These are phyloP conservation scores for Claviceps africana DNA, from an alignment of 2,329 filamentous ascomycete species.

Conservation along the genomic window DNA sequence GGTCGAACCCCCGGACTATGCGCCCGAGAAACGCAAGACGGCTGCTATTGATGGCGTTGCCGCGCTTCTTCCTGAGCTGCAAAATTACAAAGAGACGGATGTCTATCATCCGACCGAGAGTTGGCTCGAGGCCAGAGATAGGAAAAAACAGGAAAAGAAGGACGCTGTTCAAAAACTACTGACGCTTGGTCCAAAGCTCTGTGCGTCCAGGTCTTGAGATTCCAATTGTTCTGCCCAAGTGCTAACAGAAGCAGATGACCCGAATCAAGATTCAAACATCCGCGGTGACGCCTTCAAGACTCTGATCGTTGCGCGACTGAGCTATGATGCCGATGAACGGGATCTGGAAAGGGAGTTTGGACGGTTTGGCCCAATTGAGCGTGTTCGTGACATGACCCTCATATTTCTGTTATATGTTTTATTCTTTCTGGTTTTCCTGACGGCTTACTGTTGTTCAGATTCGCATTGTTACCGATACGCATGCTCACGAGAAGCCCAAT, in stretches of 20 bases:
- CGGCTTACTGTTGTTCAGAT: conserved; percentile 40
- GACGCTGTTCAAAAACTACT: conserved; percentile 48
- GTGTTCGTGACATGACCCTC: conserved; percentile 38
- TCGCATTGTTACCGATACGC: conserved; percentile 69
- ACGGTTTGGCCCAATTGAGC: conserved; percentile 85
- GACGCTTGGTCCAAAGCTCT: conserved; percentile 49
- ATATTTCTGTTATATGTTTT: not conserved
- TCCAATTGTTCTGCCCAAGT: not conserved
- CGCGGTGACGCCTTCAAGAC: conserved; percentile 92
- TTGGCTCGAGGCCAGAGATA: conserved; percentile 78
- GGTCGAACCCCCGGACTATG: conserved; percentile 68
- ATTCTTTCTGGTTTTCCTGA: not conserved
- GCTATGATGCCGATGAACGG: conserved; percentile 76
- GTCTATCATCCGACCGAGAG: conserved; percentile 75
- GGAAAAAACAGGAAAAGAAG: conserved; percentile 69
- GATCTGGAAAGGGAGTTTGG: conserved; percentile 91
- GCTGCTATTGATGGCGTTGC: conserved; percentile 59
- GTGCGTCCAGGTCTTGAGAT: conserved; percentile 27
- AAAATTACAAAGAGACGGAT: conserved; percentile 66
- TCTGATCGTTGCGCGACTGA: conserved; percentile 78
- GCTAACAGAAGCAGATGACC: conserved; percentile 47
- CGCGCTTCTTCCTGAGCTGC: conserved; percentile 57
- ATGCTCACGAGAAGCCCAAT: conserved; percentile 52
- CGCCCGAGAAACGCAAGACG: conserved; percentile 70
- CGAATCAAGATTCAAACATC: conserved; percentile 72